Percentiles rank a stretch among this genome's conserved stretches.
phyloP scores from a whole-genome alignment of 2,329 filamentous ascomycete genomes.

The Aulographum hederae region DNA sequence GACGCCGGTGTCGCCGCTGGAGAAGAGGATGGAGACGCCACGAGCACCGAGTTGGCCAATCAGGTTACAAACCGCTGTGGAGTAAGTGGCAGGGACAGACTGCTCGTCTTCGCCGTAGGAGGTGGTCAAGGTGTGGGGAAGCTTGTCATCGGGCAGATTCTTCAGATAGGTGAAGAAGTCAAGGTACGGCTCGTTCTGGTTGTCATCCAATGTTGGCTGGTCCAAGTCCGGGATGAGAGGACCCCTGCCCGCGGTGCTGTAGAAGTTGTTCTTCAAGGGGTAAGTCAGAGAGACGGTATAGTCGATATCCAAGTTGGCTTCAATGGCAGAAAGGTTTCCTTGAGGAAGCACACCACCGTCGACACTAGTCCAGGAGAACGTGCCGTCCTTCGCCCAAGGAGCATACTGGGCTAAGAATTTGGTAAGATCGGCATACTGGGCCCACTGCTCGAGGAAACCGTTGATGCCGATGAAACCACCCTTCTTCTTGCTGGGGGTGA shows the following conservation, averaged over 20 bases:
- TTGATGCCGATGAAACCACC: constrained; percentile 4
- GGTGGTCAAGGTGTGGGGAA: constrained; percentile 1
- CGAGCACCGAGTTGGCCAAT: constrained; percentile 21
- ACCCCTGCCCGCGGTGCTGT: constrained; percentile 4
- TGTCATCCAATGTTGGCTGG: neutral
- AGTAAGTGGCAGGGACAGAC: constrained; percentile 17
- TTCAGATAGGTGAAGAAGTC: constrained; percentile 1
- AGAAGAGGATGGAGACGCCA: constrained; percentile 21
- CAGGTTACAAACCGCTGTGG: constrained; percentile 19
- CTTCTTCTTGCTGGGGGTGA: neutral
- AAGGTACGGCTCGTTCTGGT: constrained; percentile 1
- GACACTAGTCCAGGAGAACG: constrained; percentile 1
- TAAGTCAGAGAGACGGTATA: constrained; percentile 3
- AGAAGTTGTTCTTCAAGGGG: constrained; percentile 5
- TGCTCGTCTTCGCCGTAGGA: constrained; percentile 13
- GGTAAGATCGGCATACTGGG: constrained; percentile 2
- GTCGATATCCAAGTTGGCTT: constrained; percentile 6
- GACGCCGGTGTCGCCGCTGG: constrained; percentile 20
- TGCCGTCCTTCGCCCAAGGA: constrained; percentile 2
- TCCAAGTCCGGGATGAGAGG: neutral
- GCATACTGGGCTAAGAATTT: constrained; percentile 3
- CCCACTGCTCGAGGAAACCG: constrained; percentile 4
- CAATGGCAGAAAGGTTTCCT: neutral
- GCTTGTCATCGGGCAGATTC: constrained; percentile 1
- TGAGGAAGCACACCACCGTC: neutral